Base-by-base conservation (phyloP, 23 red algal species). In the Rhodosorus marinus region DNA sequence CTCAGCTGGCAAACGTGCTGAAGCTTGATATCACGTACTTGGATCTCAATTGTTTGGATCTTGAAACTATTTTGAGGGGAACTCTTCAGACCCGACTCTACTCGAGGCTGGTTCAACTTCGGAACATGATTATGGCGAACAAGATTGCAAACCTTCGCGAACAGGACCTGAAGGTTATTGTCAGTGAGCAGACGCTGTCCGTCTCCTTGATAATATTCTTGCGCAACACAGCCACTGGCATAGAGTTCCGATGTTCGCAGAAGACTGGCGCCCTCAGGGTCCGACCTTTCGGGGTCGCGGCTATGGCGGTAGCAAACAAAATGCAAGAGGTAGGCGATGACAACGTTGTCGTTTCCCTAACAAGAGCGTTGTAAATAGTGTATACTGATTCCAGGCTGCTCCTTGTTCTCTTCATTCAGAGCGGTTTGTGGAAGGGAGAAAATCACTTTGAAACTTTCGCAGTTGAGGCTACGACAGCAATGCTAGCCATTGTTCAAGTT, bases 351-450 rank as follows among this genome's bases (percentile, higher is more conserved):
- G 38, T 43, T 43, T 17, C 38, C 11, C 38, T 17, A 17, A 11
- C 38, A 43, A 43, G 38, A 17, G 11, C 11, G 11, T 43, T 17
- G 38, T 43, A 11, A 11, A 17, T 43, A 17, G 38, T 43, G 38
- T 43, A 17, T 11, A 43, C 11, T 43, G 38, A 17, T 17, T 11
- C 11, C 17, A 43, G 17, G 38, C 38, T 17, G 17, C 11, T 43
- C 11, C 38, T 43, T 11, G 11, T 11, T 11, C 38, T 43, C 38
- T 11, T 43, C 11, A 17, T 11, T 17, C 11, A 11, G 38, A 43
- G 38, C 38, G 64, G 52, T 14, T 20, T 80, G 7, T 80, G 74
- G 74, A 6, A 20, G 20, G 60, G 60, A 4, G 74, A 61, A 20
- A 40, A 50, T 21, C 62, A 80, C 28, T 80, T 65, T 57, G 46